These are phyloP conservation scores for Flaveria floridana DNA, from an alignment of 140 eudicot genomes.

Conservation along the genomic window DNA sequence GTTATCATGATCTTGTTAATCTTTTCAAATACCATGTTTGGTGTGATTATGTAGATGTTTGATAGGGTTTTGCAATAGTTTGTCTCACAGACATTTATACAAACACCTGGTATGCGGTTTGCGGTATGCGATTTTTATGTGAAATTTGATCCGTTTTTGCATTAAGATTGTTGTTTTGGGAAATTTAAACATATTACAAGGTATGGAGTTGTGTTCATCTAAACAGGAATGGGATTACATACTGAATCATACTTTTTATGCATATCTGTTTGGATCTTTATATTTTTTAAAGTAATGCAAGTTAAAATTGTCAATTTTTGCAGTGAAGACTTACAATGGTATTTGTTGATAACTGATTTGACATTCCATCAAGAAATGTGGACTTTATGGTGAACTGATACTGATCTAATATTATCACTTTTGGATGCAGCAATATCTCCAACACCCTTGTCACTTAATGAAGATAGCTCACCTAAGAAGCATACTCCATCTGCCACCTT, in stretches of 20 bases:
- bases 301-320: neutral
- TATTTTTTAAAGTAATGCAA: neutral
- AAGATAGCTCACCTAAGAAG: conserved; percentile 36
- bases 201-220: neutral
- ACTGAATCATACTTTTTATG: neutral
- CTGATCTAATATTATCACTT: neutral
- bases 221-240: neutral
- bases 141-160: neutral
- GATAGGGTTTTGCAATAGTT: conserved; percentile 14
- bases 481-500: conserved; percentile 32
- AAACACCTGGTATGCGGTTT: conserved; percentile 24
- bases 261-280: neutral
- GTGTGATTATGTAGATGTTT: conserved; percentile 12
- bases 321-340: neutral
- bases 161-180: neutral
- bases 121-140: neutral
- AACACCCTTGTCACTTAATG: conserved; percentile 29
- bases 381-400: neutral
- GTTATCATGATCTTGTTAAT: conserved; percentile 7
- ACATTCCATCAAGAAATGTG: neutral
- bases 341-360: neutral
- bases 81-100: conserved; percentile 20
- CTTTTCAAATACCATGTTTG: neutral
- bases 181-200: neutral
- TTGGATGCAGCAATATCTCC: conserved; percentile 45